Percentiles rank a stretch among this genome's conserved stretches.
phyloP scores from a whole-genome alignment of 1,284 basidiomycete species.

The Apiotrichum veenhuisii region DNA sequence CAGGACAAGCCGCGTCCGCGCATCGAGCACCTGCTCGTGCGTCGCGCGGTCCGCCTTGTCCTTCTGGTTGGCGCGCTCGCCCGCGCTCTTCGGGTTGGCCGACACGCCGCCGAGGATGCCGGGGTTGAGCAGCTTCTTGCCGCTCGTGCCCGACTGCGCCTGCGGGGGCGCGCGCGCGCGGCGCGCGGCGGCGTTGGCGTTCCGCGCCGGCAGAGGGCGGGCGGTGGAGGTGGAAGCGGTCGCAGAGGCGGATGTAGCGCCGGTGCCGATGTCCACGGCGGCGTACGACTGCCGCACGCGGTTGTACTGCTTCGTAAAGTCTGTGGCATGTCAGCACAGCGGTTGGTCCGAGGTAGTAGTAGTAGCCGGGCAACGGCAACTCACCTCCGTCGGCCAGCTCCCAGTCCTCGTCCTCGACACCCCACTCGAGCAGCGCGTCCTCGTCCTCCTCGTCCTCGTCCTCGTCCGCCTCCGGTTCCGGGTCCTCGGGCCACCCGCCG shows the following conservation, averaged over 20 bases:
- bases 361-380: constrained; percentile 18
- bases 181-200: constrained; percentile 20
- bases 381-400: constrained; percentile 65
- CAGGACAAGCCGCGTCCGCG: constrained; percentile 80
- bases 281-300: constrained; percentile 70
- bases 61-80: constrained; percentile 76
- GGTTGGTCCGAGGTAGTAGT: background rate
- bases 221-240: too few species aligned
- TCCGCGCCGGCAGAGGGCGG: constrained; percentile 37
- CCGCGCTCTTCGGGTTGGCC: constrained; percentile 82
- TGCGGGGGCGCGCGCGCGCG: constrained; percentile 53
- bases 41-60: constrained; percentile 93
- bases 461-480: constrained; percentile 4
- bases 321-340: constrained; percentile 52
- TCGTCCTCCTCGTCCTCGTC: constrained; percentile 16
- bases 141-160: constrained; percentile 52
- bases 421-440: constrained; percentile 48
- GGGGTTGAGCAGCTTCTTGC: constrained; percentile 67
- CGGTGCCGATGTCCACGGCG: constrained; percentile 9
- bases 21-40: constrained; percentile 89
- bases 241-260: too few species aligned
- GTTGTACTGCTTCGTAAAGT: constrained; percentile 96
- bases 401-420: constrained; percentile 86
- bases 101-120: constrained; percentile 60
- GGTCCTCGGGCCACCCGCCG: constrained; percentile 1